These are phyloP conservation scores for Auriscalpium microsporum DNA, from an alignment of 768 basidiomycete species.

Conservation along the genomic window DNA sequence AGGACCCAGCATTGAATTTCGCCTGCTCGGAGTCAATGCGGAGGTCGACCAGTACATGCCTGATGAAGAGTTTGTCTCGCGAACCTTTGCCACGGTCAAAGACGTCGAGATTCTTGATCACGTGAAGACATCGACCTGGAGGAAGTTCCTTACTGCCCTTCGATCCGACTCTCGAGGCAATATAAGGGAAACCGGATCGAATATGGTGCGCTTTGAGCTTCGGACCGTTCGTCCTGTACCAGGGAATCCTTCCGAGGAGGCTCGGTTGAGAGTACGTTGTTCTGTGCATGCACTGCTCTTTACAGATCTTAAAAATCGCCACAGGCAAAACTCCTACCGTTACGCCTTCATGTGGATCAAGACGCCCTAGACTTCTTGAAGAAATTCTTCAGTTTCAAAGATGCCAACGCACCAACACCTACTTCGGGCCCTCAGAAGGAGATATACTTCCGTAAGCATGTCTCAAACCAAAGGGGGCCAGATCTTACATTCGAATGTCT, in stretches of 20 bases:
- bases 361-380: conserved; percentile 98
- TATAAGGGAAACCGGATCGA: conserved; percentile 81
- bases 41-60: conserved; percentile 61
- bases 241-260: conserved; percentile 62
- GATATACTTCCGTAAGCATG: conserved; percentile 61
- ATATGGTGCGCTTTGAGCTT: conserved; percentile 89
- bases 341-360: conserved; percentile 93
- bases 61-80: conserved; percentile 48
- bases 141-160: conserved; percentile 87
- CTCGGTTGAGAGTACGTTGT: conserved; percentile 62
- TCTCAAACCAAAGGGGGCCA: not conserved
- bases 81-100: conserved; percentile 56
- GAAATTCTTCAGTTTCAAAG: conserved; percentile 87
- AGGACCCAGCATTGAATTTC: conserved; percentile 77
- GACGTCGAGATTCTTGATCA: conserved; percentile 91
- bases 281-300: not conserved
- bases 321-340: conserved; percentile 83
- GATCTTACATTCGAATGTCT: not conserved
- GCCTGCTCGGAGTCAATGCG: conserved; percentile 51
- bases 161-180: conserved; percentile 81
- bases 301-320: not conserved
- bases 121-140: conserved; percentile 98
- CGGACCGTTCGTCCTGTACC: conserved; percentile 64
- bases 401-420: conserved; percentile 36
- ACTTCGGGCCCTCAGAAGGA: conserved; percentile 34